Evolutionary conservation across 2,329 filamentous ascomycete species (phyloP), one percentile per base, ranked within the genome.

Genomic region (Arthrobotrys iridis): DNA sequence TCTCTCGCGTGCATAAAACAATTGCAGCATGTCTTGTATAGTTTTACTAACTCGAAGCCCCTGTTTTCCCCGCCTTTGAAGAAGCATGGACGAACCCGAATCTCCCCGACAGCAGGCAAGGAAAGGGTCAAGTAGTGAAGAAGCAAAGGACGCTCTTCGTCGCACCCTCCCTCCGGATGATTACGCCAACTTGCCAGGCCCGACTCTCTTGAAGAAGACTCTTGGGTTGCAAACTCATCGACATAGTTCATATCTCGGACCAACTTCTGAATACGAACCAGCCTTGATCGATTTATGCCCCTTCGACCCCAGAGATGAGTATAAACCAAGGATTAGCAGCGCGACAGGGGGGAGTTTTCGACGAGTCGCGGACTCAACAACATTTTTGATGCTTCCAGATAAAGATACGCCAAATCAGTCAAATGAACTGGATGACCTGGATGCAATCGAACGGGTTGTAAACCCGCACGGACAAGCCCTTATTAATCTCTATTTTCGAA

Each of bases 301-400:
- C 4, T 93, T 93, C 81, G 91, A 94, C 82, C 89, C 89, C 28
- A 90, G 91, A 81, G 91, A 93, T 84, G 91, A 94, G 83, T 93
- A 90, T 80, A 87, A 91, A 20, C 85, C 92, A 68, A 87, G 90
- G 40, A 82, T 86, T 24, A 60, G 76, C 41, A 74, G 76, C n/a
- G 60, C 76, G 8, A 74, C 63, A 11, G 85, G 88, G 78, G 88
- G 88, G 28, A 88, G 86, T 3, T 86, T 94, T 71, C 87, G 92
- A 79, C 91, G 91, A 82, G 91, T 94, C 78, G 91, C 90, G 83
- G 88, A 91, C 72, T 82, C 87, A 82, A 91, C 93, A 81, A 93
- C 90, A 66, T 95, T 95, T 83, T 86, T 93, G 80, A 89, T 93
- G 84, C 85, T 93, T 73, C 90, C 91, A 64, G 92, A 95, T 83